These are phyloP conservation scores for Botrytis aclada DNA, from an alignment of 2,329 filamentous ascomycete genomes.

Conservation along the genomic window DNA sequence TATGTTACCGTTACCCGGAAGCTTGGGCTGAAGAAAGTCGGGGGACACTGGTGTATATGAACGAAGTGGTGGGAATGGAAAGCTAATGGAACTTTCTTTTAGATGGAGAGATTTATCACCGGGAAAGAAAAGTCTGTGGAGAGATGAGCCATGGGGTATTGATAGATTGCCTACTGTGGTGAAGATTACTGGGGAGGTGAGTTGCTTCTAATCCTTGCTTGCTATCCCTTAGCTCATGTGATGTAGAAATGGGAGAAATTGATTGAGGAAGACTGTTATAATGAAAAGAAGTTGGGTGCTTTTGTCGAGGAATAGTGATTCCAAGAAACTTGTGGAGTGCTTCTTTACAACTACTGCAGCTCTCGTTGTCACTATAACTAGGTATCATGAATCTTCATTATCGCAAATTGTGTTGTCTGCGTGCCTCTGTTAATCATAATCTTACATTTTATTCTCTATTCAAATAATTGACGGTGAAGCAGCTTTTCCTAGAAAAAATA, in stretches of 20 bases:
- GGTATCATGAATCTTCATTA: neutral
- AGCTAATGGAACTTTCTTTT: neutral
- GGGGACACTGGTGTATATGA: neutral
- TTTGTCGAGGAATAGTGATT: constrained; percentile 7
- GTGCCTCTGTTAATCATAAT: neutral
- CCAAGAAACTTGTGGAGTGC: neutral
- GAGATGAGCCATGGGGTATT: constrained; percentile 4
- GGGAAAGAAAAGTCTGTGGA: constrained; percentile 7
- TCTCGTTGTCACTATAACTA: neutral
- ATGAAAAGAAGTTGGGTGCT: constrained; percentile 11
- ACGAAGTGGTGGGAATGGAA: neutral
- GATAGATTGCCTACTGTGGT: constrained; percentile 5
- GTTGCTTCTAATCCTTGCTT: neutral
- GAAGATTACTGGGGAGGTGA: constrained; percentile 9
- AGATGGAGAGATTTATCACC: constrained; percentile 2
- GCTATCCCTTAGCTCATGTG: neutral
- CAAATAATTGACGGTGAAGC: neutral
- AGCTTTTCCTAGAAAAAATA: neutral
- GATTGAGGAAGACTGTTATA: constrained; percentile 12
- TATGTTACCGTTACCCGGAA: neutral
- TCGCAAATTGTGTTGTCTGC: neutral
- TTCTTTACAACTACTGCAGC: neutral
- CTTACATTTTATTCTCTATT: neutral
- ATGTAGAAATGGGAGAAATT: constrained; percentile 16
- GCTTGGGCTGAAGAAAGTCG: neutral